Base-by-base conservation (phyloP, 108 stramenopile genomes). In the Pseudonitzschia pungens region DNA sequence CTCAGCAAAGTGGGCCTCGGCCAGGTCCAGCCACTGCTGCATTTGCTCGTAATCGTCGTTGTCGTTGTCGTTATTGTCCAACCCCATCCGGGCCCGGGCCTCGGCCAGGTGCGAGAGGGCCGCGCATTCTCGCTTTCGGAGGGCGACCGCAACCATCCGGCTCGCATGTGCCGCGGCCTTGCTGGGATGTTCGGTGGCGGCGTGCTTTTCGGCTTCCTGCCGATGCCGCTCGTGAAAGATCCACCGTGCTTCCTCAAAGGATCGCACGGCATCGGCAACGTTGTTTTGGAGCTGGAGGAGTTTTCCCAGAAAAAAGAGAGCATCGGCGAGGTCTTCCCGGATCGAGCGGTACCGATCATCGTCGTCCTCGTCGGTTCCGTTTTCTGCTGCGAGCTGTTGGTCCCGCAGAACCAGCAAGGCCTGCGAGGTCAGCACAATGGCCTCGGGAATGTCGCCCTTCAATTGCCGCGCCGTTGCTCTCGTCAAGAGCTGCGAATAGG, bases 361-460 rank as follows among this genome's bases (percentile, higher is more conserved):
- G 45, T 12, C 22, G 27, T 27, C 0, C 5, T 27, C 57, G 29
- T 27, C 26, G 6, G 11, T n/a, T 10, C 27, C 57, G n/a, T 57
- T 24, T 0, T 22, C 22, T 14, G 24, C 10, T 14, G 29, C 57
- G 57, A 31, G 0, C 27, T 31, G 29, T 0, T 26, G 12, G 0
- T 58, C 57, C n/a, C 29, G 27, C 22, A 58, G 27, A 11, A 58
- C 0, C 10, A 31, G 15, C n/a, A 58, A 7, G 27, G 57, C 57
- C 27, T 26, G 21, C 0, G 29, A 31, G 27, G 57, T 27, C 29
- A 58, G 29, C 29, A 31, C 0, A 58, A 58, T 58, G 27, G 57
- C 57, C 27, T 28, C 27, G 29, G 57, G 57, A 58, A 58, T n/a
- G 29, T 58, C 57, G 29, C 57, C 57, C 5, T 58, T 28, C 16